Conservation (phyloP, 1,284 basidiomycete genomes). For the Papiliotrema fonsecae region DNA sequence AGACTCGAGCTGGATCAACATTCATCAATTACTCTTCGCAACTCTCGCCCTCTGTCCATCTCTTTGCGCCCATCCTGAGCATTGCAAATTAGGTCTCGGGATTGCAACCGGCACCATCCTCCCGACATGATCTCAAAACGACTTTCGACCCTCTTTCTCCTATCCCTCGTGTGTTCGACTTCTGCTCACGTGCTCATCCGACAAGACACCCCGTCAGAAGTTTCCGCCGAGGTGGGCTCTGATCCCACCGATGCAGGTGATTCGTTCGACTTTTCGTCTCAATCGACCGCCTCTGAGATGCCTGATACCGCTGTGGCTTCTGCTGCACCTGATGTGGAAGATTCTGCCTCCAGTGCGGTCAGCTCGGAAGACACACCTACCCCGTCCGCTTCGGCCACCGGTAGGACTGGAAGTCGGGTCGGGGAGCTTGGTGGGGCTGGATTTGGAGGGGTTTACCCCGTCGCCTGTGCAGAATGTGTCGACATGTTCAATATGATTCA, state of each 20-base stretch:
- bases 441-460: not conserved
- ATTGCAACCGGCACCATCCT: too few relatives aligned
- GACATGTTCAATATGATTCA: not conserved
- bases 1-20: too few relatives aligned
- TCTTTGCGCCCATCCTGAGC: too few relatives aligned
- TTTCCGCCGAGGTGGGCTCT: not conserved
- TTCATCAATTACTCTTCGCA: too few relatives aligned
- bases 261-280: not conserved
- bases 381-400: not conserved
- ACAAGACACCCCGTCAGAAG: not conserved
- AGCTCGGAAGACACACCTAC: not conserved
- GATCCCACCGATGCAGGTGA: not conserved
- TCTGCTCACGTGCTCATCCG: not conserved
- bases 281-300: too few relatives aligned
- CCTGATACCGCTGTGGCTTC: not conserved
- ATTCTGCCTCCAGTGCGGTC: not conserved
- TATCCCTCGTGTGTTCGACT: not conserved
- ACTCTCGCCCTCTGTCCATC: too few relatives aligned
- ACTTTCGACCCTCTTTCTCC: too few relatives aligned
- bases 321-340: not conserved
- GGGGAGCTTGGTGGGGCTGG: conserved; percentile 3
- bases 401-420: not conserved
- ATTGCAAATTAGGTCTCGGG: too few relatives aligned
- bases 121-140: too few relatives aligned
- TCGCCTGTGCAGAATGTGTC: not conserved